Evolutionary conservation across 1,284 basidiomycete genomes (phyloP), one percentile per base, ranked within the genome.

Genomic region (Cutaneotrichosporon mucoides): DNA sequence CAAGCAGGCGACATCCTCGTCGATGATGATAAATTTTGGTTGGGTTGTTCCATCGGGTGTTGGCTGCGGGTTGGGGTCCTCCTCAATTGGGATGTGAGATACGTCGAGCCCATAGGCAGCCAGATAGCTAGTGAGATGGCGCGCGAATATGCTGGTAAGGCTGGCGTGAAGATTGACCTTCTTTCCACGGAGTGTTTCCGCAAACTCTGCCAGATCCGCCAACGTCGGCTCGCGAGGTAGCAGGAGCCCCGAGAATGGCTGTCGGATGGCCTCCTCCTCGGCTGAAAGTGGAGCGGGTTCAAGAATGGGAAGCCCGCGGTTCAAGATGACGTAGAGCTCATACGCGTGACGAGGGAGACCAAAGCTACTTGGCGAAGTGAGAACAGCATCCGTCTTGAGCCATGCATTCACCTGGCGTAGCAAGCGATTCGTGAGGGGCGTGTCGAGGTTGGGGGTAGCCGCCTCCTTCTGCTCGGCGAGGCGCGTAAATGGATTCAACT

Each of bases 81-180:
- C 68, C 43, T 79, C 77, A 35, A 76, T 82, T 4, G 90, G 86
- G 41, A 91, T 82, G 76, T 92, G 90, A 54, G 84, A 87, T 47
- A 96, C 87, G 68, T 95, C 90, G 83, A 96, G 84, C 13, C 92
- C 92, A 92, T 93, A 96, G 4, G 88, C 84, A n/a, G 89, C 89
- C 57, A 96, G 83, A 76, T 94, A 94, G 66, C 87, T 88, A 40
- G 91, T 92, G 34, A 97, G 81, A 73, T 94, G 90, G 53, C 89
- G 88, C 0, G 92, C 92, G 70, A 96, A 97, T 0, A 87, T 84
- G 46, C 89, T 90, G 60, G 84, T 85, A 11, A 89, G 83, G 67
- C 85, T 88, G 6, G 93, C 90, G 68, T 93, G 88, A 13, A 97
- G 79, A 0, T 84, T 85, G 0, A 88, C 90, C 67, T 85, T 88